Base-by-base conservation (phyloP, 108 stramenopile species). In the Cylindrotheca fusiformis region DNA sequence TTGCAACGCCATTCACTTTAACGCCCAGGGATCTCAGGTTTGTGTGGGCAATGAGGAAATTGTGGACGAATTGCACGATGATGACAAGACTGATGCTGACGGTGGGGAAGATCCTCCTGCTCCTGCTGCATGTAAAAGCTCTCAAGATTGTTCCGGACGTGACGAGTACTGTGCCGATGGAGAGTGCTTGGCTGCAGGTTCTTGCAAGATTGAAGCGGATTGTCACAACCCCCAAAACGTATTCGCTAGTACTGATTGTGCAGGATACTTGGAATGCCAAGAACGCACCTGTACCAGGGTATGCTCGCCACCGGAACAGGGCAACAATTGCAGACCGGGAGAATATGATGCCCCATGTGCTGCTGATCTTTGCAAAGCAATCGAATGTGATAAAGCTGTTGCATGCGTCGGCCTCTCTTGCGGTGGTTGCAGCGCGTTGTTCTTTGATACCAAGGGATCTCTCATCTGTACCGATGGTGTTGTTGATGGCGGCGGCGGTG, bases 1-100 rank as follows among this genome's bases (percentile, higher is more conserved):
- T 60, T 68, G 67, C 41, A 45, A 28, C 3, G 58, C 30, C 48
- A 29, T 59, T 23, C 22, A 19, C 67, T 68, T 68, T 51, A 58
- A 68, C 27, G 45, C 21, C 17, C 19, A 33, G 5, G 36, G 58
- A 20, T 45, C 44, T 45, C 19, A 41, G 6, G 27, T n/a, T 4
- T 20, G 20, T 14, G 33, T n/a, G n/a, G n/a, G n/a, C n/a, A n/a
- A n/a, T n/a, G n/a, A n/a, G n/a, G n/a, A n/a, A n/a, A n/a, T n/a
- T n/a, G n/a, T n/a, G n/a, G n/a, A n/a, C n/a, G n/a, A n/a, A n/a
- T n/a, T n/a, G n/a, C n/a, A n/a, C n/a, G n/a, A n/a, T 31, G 58
- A 45, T 20, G 67, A 58, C n/a, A n/a, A n/a, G n/a, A 25, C 4
- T 4, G 21, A 4, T 60, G 58, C 45, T 17, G 21, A 4, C 21